Conservation (phyloP, 2,329 filamentous ascomycete genomes). For the Ophiostoma montium region DNA sequence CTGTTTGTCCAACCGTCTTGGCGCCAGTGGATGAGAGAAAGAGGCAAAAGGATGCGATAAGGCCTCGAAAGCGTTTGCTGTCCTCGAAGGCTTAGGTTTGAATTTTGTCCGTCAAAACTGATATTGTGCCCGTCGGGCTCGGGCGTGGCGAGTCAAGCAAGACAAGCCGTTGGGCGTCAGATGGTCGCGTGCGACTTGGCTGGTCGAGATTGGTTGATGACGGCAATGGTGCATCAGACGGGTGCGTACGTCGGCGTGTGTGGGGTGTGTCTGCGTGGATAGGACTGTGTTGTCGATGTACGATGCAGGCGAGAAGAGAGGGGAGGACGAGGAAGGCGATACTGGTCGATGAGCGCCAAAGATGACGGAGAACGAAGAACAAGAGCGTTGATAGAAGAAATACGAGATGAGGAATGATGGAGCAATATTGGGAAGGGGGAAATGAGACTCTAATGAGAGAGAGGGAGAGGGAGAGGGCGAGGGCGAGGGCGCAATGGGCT, state of each 20-base stretch:
- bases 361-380: no score
- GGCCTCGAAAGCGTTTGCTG: background rate
- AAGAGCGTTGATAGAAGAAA: background rate
- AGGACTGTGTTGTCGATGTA: no score
- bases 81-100: background rate
- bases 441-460: background rate
- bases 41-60: background rate
- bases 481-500: background rate
- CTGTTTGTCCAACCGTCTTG: background rate
- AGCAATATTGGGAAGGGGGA: background rate
- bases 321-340: no score
- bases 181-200: conserved; percentile 15
- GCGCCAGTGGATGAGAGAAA: background rate
- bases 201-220: conserved; percentile 12
- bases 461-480: background rate
- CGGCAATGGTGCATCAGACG: background rate
- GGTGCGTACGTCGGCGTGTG: no score
- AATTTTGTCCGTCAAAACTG: background rate
- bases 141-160: background rate
- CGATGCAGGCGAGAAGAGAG: no score
- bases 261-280: background rate
- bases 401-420: background rate
- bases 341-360: background rate
- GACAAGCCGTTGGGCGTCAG: background rate
- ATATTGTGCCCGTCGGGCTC: background rate